These are phyloP conservation scores for Lipomyces starkeyi DNA, from an alignment of 805 yeast species.

Conservation along the genomic window DNA sequence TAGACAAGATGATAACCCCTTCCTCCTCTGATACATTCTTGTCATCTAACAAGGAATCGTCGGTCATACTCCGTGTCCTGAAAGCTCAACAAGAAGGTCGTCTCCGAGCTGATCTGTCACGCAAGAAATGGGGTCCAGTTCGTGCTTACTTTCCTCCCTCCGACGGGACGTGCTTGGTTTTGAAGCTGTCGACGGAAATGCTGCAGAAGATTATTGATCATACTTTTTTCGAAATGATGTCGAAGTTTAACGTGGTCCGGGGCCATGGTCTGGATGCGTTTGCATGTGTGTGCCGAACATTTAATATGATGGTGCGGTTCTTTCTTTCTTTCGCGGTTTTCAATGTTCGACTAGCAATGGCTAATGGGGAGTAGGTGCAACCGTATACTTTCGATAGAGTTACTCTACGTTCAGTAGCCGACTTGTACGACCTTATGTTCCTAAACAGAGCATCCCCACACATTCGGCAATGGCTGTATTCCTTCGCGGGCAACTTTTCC, in stretches of 20 bases:
- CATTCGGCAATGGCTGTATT: not conserved
- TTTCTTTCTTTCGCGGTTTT: not conserved
- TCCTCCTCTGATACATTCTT: not conserved
- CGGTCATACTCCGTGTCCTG: not conserved
- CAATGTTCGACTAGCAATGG: not conserved
- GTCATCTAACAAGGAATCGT: not conserved
- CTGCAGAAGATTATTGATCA: not conserved
- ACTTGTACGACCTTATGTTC: not conserved
- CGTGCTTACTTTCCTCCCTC: not conserved
- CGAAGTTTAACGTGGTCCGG: not conserved
- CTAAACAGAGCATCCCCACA: not conserved
- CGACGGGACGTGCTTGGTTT: not conserved
- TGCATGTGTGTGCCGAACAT: not conserved
- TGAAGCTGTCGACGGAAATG: not conserved
- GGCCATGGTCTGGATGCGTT: not conserved
- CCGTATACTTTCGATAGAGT: not conserved
- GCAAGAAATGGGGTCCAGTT: not conserved
- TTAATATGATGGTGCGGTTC: not conserved
- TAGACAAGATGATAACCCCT: not conserved
- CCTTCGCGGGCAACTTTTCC: not conserved
- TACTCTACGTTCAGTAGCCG: not conserved
- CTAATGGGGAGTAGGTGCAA: not conserved
- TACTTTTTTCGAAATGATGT: not conserved
- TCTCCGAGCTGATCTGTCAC: not conserved
- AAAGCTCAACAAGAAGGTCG: not conserved